Base-by-base conservation (phyloP, 2,329 filamentous ascomycete species). In the Pseudocercospora musae region DNA sequence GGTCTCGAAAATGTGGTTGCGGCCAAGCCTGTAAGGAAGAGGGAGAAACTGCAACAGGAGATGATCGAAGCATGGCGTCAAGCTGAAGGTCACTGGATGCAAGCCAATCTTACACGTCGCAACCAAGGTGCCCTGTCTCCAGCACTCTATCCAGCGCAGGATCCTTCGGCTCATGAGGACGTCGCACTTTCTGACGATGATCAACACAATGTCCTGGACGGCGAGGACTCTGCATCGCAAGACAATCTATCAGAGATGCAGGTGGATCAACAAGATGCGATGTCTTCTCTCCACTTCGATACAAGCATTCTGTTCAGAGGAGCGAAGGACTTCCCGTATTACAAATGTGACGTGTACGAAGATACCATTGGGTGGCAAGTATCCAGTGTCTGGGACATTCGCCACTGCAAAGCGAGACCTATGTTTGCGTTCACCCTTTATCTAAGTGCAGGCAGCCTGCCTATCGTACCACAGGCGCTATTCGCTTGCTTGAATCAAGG, bases 81-180 rank as follows among this genome's bases (percentile, higher is more conserved):
- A 8, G 50, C 50, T 54, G 27, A 15, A 33, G 31, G 23, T 4
- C n/a, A 20, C 18, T 54, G 50, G 50, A 33, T 33, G 25, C 50
- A 54, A 13, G 11, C 18, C 13, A 4, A 33, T 31, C 50, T 54
- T 27, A 29, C 25, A 20, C 25, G 50, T 10, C 25, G 25, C 6
- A 54, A 54, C 7, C n/a, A 58, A 15, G 42, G 56, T 44, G 42
- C 15, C 9, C 15, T 11, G 5, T 50, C 56, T 11, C 56, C 56
- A 10, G 56, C 42, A 15, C 21, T 50, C 3, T 58, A 58, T 37
- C 56, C 56, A 8, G 56, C 56, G 23, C 20, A 48, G 15, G 56
- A 58, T 9, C 56, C 56, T 48, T 15, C 21, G n/a, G 56, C 56
- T 20, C 56, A 58, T 21, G 21, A 58, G 8, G 56, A 58, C 25